Evolutionary conservation across 1,139 yeast genomes (phyloP), one percentile per base, ranked within the genome.

Genomic region (Lodderomyces margitis): DNA sequence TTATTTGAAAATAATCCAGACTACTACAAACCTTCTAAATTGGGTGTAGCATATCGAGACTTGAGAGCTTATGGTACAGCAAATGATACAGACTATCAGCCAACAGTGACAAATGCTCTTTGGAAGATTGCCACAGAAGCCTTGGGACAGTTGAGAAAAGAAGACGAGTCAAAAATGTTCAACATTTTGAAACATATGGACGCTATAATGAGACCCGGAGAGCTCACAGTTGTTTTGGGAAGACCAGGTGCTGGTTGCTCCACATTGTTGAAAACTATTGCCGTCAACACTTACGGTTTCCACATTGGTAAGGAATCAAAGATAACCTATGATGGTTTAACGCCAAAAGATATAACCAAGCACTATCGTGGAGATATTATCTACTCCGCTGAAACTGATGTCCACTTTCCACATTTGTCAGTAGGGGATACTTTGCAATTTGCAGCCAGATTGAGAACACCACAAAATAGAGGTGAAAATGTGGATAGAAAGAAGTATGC

Each of bases 21-120:
- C 3, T 73, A 80, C 54, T 84, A 78, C 61, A 80, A 80, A 52
- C 80, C 80, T n/a, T 70, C 80, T 34, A 70, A 78, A 15, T 63
- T 86, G 45, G 95, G 95, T 9, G 69, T 88, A 30, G 75, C 83
- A 5, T 87, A 82, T 70, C 74, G 76, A 46, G 65, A 85, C 52
- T 64, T 88, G 50, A 64, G 85, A 42, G 94, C 91, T 2, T 77
- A 71, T 50, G 96, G 96, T 46, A 74, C 75, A 44, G 89, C 92
- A 11, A 70, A 84, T 3, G 94, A 84, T 54, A 76, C 88, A 3
- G 92, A 85, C 54, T 88, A 83, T 62, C 95, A 87, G 61, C 68
- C 84, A 19, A 86, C 89, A 1, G 81, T 85, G 10, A 55, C 73
- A 19, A 86, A 84, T 55, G 66, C 73, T n/a, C 62, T 69, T 32